Base-by-base conservation (phyloP, 768 basidiomycete genomes). In the Paxillus involutus region DNA sequence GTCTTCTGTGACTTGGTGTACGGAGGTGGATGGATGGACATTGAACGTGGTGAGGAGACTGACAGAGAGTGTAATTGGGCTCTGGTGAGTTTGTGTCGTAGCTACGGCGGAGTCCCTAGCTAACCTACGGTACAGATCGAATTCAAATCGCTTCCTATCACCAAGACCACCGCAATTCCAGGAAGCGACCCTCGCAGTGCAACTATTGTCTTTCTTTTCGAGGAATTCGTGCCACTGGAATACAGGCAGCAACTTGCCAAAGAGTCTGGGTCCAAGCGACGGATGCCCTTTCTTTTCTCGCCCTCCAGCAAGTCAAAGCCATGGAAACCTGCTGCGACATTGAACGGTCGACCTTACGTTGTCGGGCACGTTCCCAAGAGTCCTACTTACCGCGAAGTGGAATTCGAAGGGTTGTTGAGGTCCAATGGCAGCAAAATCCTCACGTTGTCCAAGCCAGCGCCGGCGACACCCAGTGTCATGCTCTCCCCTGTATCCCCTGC, bases 61-160 rank as follows among this genome's bases (percentile, higher is more conserved):
- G 91, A 93, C 66, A 77, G 89, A 59, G 91, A 95, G 59, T 91
- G 91, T 61, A 94, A 92, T 64, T 98, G 94, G 94, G 91, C 88
- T 17, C 60, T 98, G 76, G 94, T 95, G 64, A 73, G 85, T 75
- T 46, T 45, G 17, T 41, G 12, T 45, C 11, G 26, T 44, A 7
- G 6, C 36, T 26, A 3, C 4, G 7, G 6, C 17, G 33, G 36
- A 19, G 44, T 36, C 4, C 29, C 32, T 37, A 49, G 12, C 52
- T 66, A 10, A 60, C 19, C 36, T 36, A 13, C 42, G 37, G 21
- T 42, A 39, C 19, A 96, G 89, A 83, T 96, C 48, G 92, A 96
- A 66, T 97, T 87, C 77, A 95, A 91, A 63, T 84, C 91, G 0
- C 75, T 88, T 2, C 85, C 90, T 45, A 32, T 79, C 58, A 49